Conservation (phyloP, 139 green algal species). For the Coccomyxa sp. region DNA sequence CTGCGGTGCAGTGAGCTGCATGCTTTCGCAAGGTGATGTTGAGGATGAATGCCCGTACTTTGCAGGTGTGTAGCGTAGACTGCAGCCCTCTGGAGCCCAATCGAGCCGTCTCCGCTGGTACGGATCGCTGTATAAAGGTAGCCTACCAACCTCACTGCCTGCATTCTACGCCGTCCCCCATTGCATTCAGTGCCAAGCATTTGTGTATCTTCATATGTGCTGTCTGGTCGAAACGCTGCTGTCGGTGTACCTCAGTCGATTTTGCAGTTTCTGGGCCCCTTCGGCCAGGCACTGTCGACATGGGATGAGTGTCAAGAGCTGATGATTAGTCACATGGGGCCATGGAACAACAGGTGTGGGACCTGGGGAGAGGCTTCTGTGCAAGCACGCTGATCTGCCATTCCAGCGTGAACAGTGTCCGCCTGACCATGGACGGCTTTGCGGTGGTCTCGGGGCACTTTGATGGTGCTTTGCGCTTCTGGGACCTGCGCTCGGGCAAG, state of each 20-base stretch:
- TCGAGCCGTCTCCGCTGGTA: constrained; percentile 37
- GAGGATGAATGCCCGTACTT: neutral
- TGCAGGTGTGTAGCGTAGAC: constrained; percentile 33
- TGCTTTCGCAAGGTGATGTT: neutral
- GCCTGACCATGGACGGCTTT: constrained; percentile 34
- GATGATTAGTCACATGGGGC: too few relatives aligned
- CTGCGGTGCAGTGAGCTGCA: too few relatives aligned
- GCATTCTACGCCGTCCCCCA: too few relatives aligned
- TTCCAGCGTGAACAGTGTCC: constrained; percentile 53
- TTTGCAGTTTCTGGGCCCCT: too few relatives aligned
- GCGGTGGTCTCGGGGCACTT: constrained; percentile 53
- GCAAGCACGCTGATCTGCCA: constrained; percentile 42
- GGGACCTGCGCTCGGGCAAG: constrained; percentile 46
- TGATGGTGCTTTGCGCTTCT: constrained; percentile 67
- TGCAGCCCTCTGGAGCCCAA: constrained; percentile 44
- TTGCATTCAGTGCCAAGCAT: too few relatives aligned
- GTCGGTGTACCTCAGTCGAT: too few relatives aligned
- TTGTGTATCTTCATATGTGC: too few relatives aligned
- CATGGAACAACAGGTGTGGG: constrained; percentile 46
- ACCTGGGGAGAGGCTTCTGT: constrained; percentile 52
- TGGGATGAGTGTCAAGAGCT: too few relatives aligned
- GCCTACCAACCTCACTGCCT: neutral
- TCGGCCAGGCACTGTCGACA: too few relatives aligned
- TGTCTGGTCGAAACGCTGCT: too few relatives aligned
- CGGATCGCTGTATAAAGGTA: constrained; percentile 59